Base-by-base conservation (phyloP, 2,329 filamentous ascomycete species). In the Sarocladiaceae sp. region DNA sequence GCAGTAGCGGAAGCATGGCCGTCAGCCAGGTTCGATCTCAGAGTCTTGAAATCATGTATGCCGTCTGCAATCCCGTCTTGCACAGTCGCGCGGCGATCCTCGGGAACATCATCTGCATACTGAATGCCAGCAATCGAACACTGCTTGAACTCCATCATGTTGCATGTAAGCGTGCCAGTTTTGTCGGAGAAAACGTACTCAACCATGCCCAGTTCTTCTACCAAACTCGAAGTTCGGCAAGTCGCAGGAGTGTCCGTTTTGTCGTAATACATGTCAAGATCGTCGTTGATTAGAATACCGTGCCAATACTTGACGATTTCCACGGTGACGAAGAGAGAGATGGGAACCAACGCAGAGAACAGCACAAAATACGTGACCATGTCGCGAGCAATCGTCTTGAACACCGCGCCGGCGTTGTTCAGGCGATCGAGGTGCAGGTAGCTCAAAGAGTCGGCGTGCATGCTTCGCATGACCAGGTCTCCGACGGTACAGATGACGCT, bases 151-250 rank as follows among this genome's bases (percentile, higher is more conserved):
- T 97, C 93, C 94, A 99, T 97, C 79, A 90, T 86, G 65, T 97
- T 97, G 72, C 92, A 96, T n/a, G 93, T 97, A 62, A 97, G 75
- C 3, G 93, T 97, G 39, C 93, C 93, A 1, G 93, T 97, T 75
- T 97, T 97, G 75, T 97, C 93, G 0, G 91, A 97, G 68, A 99
- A 99, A 57, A 99, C 94, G 63, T 95, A 99, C 64, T 97, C 94
- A 40, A 99, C 95, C 80, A 97, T 96, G 52, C 94, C 94, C 40
- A 99, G 74, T 65, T 99, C 95, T 71, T 99, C 94, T 11, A 99
- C 94, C 65, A 99, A 76, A 59, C 92, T 97, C 2, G 93, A 97
- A 0, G 94, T 99, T 61, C 94, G 84, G 70, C 94, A 99, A 58
- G 94, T 96, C 4, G 94, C 92, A 12, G 94, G 91, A 0, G 93